These are phyloP conservation scores for Kalaharituber pfeilii DNA, from an alignment of 2,329 filamentous ascomycete species.

Conservation along the genomic window DNA sequence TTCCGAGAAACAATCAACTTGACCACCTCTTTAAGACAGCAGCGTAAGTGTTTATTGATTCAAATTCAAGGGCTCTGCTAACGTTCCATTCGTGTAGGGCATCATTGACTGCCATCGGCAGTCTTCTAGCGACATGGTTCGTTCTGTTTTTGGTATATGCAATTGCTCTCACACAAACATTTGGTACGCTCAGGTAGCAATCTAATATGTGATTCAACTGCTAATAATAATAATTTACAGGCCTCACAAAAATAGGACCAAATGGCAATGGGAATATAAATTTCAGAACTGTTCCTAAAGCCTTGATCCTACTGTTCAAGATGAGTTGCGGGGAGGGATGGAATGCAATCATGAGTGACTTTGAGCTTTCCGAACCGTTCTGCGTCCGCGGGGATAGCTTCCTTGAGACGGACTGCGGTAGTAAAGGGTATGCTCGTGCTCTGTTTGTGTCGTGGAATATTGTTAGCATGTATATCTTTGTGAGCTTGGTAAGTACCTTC, in stretches of 20 bases:
- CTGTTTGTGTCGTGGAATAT: constrained; percentile 97
- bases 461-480: constrained; percentile 99
- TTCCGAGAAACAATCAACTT: constrained; percentile 87
- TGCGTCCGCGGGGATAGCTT: constrained; percentile 59
- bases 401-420: constrained; percentile 83
- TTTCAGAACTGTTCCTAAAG: constrained; percentile 84
- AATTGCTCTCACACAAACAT: constrained; percentile 88
- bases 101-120: constrained; percentile 75
- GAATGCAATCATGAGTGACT: constrained; percentile 96
- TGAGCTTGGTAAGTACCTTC: constrained; percentile 44
- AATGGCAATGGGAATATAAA: constrained; percentile 66
- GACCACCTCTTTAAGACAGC: constrained; percentile 98
- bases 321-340: constrained; percentile 91
- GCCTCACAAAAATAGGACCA: constrained; percentile 68
- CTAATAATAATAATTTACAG: not conserved
- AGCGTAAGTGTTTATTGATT: constrained; percentile 34
- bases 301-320: constrained; percentile 78
- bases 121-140: constrained; percentile 89
- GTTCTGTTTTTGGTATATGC: constrained; percentile 92
- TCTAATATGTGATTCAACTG: not conserved
- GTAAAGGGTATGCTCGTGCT: constrained; percentile 67
- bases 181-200: too few species aligned
- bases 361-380: constrained; percentile 55
- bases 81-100: constrained; percentile 31
- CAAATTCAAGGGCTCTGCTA: constrained; percentile 1